Evolutionary conservation across 2,329 filamentous ascomycete genomes (phyloP), one percentile per base, ranked within the genome.

Genomic region (Penicillium sp.): DNA sequence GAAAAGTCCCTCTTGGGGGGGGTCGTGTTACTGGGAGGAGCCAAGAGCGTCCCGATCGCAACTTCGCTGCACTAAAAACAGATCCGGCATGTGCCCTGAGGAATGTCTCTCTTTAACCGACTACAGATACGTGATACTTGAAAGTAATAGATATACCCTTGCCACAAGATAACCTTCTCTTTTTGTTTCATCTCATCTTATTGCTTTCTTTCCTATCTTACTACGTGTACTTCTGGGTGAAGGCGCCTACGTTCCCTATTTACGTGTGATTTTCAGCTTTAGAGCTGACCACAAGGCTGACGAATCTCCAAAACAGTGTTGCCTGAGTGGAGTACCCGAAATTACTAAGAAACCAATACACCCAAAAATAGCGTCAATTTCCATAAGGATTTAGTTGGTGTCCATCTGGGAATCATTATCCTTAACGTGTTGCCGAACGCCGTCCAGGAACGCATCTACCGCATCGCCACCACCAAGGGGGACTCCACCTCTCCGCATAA

Each of bases 391-490:
- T n/a, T 38, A 38, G 36, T 38, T 21, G 32, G 74, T 77, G 43
- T 79, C 75, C 77, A 79, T 79, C 43, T 63, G 64, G 55, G 74
- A 63, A 56, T 71, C 66, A 44, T 70, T 62, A 36, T 88, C 83
- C 75, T 90, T 82, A 0, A 92, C 88, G 5, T 85, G 87, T 76
- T 85, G 88, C 81, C 89, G 94, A 45, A 97, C 87, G 3, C 93
- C 94, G 52, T 95, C 85, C 21, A 99, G 82, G 74, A 99, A 99
- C 3, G 90, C 90, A 77, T 95, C 88, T 1, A 99, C 87, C 11
- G 93, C 93, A 65, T 94, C 88, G 5, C 89, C 90, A 49, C 92
- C 92, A 42, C 92, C 93, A 43, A 97, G 75, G 2, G 93, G 92
- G 78, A 97, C 87, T 47, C 85, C 88, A 5, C 90, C 88, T 52